Conservation (phyloP, 106 monocot genomes). For the Apostasia ramifera region DNA sequence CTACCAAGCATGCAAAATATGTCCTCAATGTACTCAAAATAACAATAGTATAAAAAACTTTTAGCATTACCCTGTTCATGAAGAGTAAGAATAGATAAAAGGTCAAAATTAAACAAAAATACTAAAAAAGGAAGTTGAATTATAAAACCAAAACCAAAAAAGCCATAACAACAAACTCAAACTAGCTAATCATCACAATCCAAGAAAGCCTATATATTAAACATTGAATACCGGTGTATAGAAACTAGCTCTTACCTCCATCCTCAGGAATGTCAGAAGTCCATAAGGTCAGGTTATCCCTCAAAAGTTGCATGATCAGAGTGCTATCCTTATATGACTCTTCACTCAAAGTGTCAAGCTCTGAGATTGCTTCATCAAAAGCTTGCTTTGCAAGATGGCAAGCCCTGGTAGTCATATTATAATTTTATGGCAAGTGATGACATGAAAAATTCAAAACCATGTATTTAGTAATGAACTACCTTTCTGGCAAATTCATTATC, state of each 20-base stretch:
- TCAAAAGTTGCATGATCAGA: constrained; percentile 30
- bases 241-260: constrained; percentile 15
- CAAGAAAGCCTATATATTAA: no score
- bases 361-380: constrained; percentile 33
- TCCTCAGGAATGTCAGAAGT: constrained; percentile 30
- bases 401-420: constrained; percentile 9
- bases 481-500: constrained; percentile 62
- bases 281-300: constrained; percentile 34
- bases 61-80: no score
- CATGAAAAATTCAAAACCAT: background rate
- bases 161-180: no score
- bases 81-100: no score
- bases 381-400: constrained; percentile 30
- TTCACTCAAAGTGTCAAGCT: constrained; percentile 27
- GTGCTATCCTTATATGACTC: constrained; percentile 37
- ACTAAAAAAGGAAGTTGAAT: no score
- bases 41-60: no score
- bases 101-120: no score
- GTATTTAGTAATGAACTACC: constrained; percentile 12
- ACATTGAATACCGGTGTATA: no score
- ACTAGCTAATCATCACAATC: no score
- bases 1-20: no score
- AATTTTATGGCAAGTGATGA: background rate
- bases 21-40: no score
- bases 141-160: no score